Conservation (phyloP, 805 yeast species). For the Candida corydali region DNA sequence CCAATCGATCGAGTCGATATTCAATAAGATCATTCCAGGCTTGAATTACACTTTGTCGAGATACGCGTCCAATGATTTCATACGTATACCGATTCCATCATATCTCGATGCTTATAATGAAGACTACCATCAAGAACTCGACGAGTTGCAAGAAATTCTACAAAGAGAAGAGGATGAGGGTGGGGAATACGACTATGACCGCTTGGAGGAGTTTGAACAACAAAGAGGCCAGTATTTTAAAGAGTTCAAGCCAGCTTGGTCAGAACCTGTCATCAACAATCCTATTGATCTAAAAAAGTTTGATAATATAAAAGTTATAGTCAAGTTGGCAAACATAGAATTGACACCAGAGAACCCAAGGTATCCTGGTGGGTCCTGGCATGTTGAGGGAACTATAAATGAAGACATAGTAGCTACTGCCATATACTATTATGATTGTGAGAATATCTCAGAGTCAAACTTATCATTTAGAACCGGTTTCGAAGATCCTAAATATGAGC, state of each 20-base stretch:
- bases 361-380: constrained; percentile 41
- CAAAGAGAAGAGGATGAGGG: constrained; percentile 10
- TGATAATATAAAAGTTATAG: constrained; percentile 30
- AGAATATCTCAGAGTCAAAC: constrained; percentile 33
- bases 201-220: constrained; percentile 10
- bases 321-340: constrained; percentile 37
- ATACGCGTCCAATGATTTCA: constrained; percentile 14
- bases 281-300: constrained; percentile 14
- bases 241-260: constrained; percentile 7
- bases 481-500: constrained; percentile 33
- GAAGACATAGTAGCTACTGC: constrained; percentile 41
- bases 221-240: constrained; percentile 8
- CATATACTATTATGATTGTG: constrained; percentile 36
- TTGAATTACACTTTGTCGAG: constrained; percentile 24
- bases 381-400: constrained; percentile 38
- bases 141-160: constrained; percentile 5
- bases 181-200: constrained; percentile 5
- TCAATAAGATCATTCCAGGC: constrained; percentile 28
- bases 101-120: constrained; percentile 14
- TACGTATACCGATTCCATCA: constrained; percentile 14
- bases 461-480: constrained; percentile 25
- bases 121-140: constrained; percentile 10
- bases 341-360: constrained; percentile 37
- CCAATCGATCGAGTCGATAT: constrained; percentile 23
- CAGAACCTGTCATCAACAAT: constrained; percentile 8